Base-by-base conservation (phyloP, 371 early-diverging fungal species). In the Apophysomyces elegans region DNA sequence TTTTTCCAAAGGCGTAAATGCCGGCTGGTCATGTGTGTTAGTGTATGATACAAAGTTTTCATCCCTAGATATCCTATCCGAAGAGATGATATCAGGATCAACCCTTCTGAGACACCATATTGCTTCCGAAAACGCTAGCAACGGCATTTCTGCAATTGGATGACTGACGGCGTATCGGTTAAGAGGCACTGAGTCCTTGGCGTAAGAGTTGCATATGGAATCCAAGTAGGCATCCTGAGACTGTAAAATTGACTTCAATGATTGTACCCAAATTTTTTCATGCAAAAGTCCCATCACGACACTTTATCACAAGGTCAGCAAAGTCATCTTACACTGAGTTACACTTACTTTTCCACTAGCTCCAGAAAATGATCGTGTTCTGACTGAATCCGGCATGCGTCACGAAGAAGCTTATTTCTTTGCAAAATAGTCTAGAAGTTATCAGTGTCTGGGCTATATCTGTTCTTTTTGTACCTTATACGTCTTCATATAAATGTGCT, bases 191-290 rank as follows among this genome's bases (percentile, higher is more conserved):
- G 66, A 61, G 39, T 72, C 82, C 18, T 69, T 59, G 12, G 72
- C 64, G 57, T 84, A 84, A 11, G 66, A 58, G 7, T 56, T 59
- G 37, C 74, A 77, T 7, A 84, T 67, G 0, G 72, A 63, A 12
- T 80, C 77, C 5, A 84, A 37, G 37, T 77, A 74, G 14, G 39
- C 72, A 41, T 84, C 82, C 46, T 80, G 79, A 9, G 79, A 71
- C 37, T 70, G 59, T 7, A 84, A 65, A 21, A 85, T 70, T 3
- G 84, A 77, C 11, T 77, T 74, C n/a, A 88, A 64, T 7, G 86
- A 83, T 39, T 84, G 81, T 14, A 82, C 75, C 77, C 83, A 88
- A 44, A 88, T 83, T 58, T 88, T 88, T 38, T 88, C 79, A 68
- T 88, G 84, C 37, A 88, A 67, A 46, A 81, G 81, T 50, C 84